Base-by-base conservation (phyloP, 2,329 filamentous ascomycete species). In the Aspergillus aculeatinus region DNA sequence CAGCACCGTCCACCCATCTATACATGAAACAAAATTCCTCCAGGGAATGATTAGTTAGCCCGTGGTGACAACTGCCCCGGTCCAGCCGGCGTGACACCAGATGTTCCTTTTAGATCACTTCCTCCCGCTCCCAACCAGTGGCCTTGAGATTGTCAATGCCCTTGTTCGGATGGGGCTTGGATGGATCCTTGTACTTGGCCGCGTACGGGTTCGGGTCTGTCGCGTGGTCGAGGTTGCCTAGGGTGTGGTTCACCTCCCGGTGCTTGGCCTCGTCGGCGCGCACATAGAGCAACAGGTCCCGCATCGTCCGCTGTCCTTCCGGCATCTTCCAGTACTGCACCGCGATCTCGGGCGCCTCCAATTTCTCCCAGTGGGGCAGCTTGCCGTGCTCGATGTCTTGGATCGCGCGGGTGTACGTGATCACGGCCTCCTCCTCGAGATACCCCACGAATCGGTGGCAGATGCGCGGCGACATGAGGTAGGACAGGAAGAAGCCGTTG, bases 361-460 rank as follows among this genome's bases (percentile, higher is more conserved):
- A 88, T 7, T 87, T 84, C 27, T 85, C 81, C 93, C 95, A 99
- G 68, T 87, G 87, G 0, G 93, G 92, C 14, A 97, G 80, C 60
- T 86, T 85, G n/a, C 94, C 94, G 2, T 84, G 83, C 60, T 98
- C 93, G 25, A 99, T 85, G 71, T 98, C 95, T 66, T 87, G 82
- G 68, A 98, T 90, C 62, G 92, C 91, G 53, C 92, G 87, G 0
- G 92, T 95, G 80, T 99, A 99, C 0, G 95, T 99, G 72, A 96
- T 85, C 1, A 98, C 94, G 9, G 95, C 95, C 77, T 99, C 95
- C 75, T 99, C 95, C 77, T 99, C 95, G 12, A 99, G 86, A 69
- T 98, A 98, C 1, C 93, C 95, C 56, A 98, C 93, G 76, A 99
- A 98, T 49, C 95, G 89, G 76, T 99, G 95, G 71, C 91, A 94